Percentiles rank a stretch among this genome's conserved stretches.
Conservation (phyloP, 1,139 yeast genomes). For the Nakaseomyces sp. region DNA sequence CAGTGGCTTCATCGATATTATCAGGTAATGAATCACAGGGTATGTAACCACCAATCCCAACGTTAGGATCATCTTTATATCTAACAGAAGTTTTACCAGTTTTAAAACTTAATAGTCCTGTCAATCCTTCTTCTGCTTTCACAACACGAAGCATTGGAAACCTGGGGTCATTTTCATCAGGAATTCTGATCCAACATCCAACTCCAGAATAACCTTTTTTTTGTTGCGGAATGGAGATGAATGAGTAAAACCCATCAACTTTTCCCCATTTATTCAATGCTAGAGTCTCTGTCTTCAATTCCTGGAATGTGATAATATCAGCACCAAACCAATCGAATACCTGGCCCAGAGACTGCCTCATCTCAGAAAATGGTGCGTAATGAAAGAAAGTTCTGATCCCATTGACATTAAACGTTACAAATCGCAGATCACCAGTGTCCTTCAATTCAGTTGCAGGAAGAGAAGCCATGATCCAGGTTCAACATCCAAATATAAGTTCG, state of each 20-base stretch:
- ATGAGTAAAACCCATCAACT: conserved; percentile 51
- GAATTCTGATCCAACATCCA: conserved; percentile 63
- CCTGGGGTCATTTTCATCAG: conserved; percentile 37
- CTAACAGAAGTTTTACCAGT: conserved; percentile 18
- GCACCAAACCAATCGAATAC: conserved; percentile 53
- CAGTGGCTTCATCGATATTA: conserved; percentile 33
- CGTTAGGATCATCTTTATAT: conserved; percentile 19
- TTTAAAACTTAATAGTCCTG: conserved; percentile 49
- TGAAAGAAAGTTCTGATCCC: conserved; percentile 73
- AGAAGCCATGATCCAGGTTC: no score
- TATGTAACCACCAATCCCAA: conserved; percentile 70
- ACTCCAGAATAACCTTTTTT: conserved; percentile 90
- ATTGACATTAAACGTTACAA: conserved; percentile 75
- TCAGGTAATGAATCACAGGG: conserved; percentile 19
- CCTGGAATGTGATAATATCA: conserved; percentile 79
- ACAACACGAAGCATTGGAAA: conserved; percentile 41
- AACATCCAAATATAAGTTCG: no score
- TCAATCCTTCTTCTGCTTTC: conserved; percentile 84
- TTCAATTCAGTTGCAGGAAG: background rate
- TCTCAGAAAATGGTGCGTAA: conserved; percentile 72
- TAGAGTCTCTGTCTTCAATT: conserved; percentile 54
- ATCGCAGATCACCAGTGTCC: conserved; percentile 29
- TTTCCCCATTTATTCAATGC: conserved; percentile 46
- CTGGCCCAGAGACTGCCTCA: conserved; percentile 38
- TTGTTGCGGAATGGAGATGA: conserved; percentile 54